phyloP scores from a whole-genome alignment of 2,329 filamentous ascomycete genomes.

The Sclerotinia borealis region DNA sequence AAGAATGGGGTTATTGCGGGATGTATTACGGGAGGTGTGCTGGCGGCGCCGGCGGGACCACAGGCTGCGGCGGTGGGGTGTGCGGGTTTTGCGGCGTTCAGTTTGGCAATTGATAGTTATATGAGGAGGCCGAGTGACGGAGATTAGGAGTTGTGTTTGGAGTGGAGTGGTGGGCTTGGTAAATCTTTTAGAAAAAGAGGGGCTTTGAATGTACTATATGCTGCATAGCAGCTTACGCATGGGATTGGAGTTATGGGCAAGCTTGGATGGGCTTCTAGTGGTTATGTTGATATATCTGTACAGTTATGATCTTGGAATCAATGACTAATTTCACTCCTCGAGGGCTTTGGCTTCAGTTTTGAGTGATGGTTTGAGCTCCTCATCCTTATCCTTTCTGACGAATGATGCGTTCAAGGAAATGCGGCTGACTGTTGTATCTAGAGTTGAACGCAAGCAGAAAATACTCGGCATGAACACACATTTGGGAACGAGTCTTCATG shows the following conservation, averaged over 20 bases:
- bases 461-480: background rate
- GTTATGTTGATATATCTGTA: slow-evolving; percentile 1
- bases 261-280: slow-evolving; percentile 2
- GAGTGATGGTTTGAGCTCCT: background rate
- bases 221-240: slow-evolving; percentile 3
- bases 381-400: background rate
- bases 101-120: slow-evolving; percentile 84
- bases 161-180: no score
- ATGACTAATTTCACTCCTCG: slow-evolving; percentile 1
- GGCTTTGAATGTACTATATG: background rate
- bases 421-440: background rate
- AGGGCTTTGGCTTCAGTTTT: background rate
- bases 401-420: background rate
- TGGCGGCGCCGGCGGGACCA: slow-evolving; percentile 82
- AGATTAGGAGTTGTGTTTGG: slow-evolving; percentile 19
- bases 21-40: slow-evolving; percentile 82
- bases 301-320: slow-evolving; percentile 1
- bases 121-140: slow-evolving; percentile 72
- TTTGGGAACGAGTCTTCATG: background rate
- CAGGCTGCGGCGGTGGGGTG: slow-evolving; percentile 85
- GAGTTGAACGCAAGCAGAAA: no score
- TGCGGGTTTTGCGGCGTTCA: slow-evolving; percentile 89
- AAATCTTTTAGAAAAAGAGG: background rate
- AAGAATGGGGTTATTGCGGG: slow-evolving; percentile 82
- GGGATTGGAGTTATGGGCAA: slow-evolving; percentile 7